Conservation (phyloP, 164 flowering plant genomes). For the Liquidambar formosana region DNA sequence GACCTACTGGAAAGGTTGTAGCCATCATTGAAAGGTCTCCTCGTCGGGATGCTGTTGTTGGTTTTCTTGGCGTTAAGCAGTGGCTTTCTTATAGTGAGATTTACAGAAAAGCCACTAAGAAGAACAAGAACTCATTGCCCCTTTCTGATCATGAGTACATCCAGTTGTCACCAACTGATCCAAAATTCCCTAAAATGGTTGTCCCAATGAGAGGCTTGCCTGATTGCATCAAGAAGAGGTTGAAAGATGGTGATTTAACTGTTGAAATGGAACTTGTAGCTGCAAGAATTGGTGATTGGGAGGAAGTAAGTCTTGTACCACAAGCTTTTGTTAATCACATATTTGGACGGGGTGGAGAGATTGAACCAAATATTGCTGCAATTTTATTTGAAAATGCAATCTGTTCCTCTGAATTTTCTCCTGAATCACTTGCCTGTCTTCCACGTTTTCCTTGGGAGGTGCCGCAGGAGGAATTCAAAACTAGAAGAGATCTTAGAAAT, state of each 20-base stretch:
- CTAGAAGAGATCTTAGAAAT: conserved; percentile 72
- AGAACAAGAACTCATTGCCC: conserved; percentile 22
- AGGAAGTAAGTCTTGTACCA: conserved; percentile 61
- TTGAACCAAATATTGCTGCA: conserved; percentile 70
- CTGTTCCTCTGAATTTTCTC: conserved; percentile 56
- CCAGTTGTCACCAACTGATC: conserved; percentile 62
- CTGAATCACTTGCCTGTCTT: conserved; percentile 70
- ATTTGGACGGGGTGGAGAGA: conserved; percentile 78
- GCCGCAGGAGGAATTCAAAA: conserved; percentile 54
- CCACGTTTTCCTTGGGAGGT: conserved; percentile 71
- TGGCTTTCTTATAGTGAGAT: conserved; percentile 43
- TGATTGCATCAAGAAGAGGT: conserved; percentile 54
- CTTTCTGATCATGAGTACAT: conserved; percentile 41
- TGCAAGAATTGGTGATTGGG: conserved; percentile 70
- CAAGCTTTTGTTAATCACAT: conserved; percentile 50
- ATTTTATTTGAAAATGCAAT: conserved; percentile 78
- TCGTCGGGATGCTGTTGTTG: conserved; percentile 70
- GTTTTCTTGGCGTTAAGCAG: conserved; percentile 64
- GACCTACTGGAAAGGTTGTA: conserved; percentile 89
- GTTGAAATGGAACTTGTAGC: conserved; percentile 78
- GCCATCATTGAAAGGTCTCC: conserved; percentile 67
- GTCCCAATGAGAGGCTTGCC: conserved; percentile 61
- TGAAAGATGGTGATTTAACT: conserved; percentile 55
- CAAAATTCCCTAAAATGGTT: conserved; percentile 72
- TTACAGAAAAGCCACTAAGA: conserved; percentile 33